Base-by-base conservation (phyloP, 371 early-diverging fungal species). In the Mucor racemosus region DNA sequence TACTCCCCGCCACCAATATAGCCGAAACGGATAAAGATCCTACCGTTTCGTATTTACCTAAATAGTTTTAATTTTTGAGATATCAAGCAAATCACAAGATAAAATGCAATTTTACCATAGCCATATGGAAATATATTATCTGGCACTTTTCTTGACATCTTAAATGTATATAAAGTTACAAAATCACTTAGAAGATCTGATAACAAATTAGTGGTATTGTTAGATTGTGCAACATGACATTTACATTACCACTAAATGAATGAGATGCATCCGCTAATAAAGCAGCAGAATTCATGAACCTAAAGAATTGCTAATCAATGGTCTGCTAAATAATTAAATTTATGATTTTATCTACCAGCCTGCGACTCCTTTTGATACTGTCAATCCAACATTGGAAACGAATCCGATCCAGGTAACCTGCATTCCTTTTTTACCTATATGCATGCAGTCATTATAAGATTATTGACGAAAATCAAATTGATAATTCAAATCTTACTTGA, bases 261-360 rank as follows among this genome's bases (percentile, higher is more conserved):
- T 90, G 90, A 1, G 81, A 76, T 6, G 90, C 88, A 60, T 90
- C 90, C 0, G 90, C 90, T 44, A 90, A 50, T 53, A 90, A 69
- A 6, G 90, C 82, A 9, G 87, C 86, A 17, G 90, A 89, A 70
- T 90, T 85, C 79, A 86, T 84, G 9, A 79, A 35, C 78, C 85
- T 85, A 69, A 31, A 57, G 17, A 60, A 14, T 7, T 26, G 26
- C 3, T 26, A 26, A 26, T 26, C 3, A 26, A 11, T 5, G 26
- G 21, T 26, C n/a, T 26, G 38, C 31, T 13, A 33, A 33, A 11
- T 31, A 1, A 10, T 14, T 6, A 7, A 14, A 1, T 1, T 35
- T 26, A 9, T 50, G 1, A 11, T 21, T 9, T 9, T 21, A 21
- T 36, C 58, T 83, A 79, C 84, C 85, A 79, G 19, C 90, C 90